Evolutionary conservation across 306 rosid genomes (phyloP).

Genomic region (Begonia fuchsioides): DNA sequence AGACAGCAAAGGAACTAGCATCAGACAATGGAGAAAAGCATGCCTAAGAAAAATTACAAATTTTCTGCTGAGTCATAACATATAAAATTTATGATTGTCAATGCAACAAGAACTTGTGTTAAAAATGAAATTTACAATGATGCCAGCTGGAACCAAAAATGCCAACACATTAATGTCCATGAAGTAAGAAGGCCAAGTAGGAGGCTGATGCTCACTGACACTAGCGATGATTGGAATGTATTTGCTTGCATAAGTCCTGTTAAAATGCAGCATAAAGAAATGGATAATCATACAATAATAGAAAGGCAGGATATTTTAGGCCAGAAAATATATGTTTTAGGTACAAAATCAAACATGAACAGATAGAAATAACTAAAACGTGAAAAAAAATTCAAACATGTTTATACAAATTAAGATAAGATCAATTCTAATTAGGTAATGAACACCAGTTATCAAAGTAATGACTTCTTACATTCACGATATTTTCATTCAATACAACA

Average conservation of each 20-base stretch:
- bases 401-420: neutral
- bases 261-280: slow-evolving; percentile 9
- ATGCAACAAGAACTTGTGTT: neutral
- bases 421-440: too few relatives aligned
- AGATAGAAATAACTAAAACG: too few relatives aligned
- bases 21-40: slow-evolving; percentile 91
- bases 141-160: slow-evolving; percentile 97
- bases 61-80: slow-evolving; percentile 10
- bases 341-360: too few relatives aligned
- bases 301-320: too few relatives aligned
- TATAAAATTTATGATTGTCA: slow-evolving; percentile 2
- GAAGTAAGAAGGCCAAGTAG: slow-evolving; percentile 99
- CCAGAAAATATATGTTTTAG: too few relatives aligned
- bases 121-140: slow-evolving; percentile 40
- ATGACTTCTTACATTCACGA: too few relatives aligned
- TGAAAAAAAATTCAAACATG: too few relatives aligned
- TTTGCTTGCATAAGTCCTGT: slow-evolving; percentile 99
- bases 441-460: neutral
- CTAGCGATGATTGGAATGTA: slow-evolving; percentile 99
- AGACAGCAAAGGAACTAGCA: slow-evolving; percentile 84
- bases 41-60: slow-evolving; percentile 44
- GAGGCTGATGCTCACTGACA: slow-evolving; percentile 99
- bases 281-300: too few relatives aligned
- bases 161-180: slow-evolving; percentile 99
- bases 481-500: too few relatives aligned